Evolutionary conservation across 1,284 basidiomycete genomes (phyloP).

Genomic region (Cryptococcus sp.): DNA sequence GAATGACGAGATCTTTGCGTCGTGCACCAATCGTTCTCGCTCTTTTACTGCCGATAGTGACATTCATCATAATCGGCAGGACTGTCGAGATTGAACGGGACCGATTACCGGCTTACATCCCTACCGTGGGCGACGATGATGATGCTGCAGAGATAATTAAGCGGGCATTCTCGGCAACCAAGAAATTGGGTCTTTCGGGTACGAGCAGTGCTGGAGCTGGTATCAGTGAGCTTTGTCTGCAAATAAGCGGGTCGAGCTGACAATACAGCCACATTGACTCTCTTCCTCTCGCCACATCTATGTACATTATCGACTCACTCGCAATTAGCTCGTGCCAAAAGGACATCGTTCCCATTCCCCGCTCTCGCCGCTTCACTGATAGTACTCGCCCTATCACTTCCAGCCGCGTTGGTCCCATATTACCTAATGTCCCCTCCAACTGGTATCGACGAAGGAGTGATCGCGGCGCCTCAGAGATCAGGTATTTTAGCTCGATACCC

Average conservation of each 20-base stretch:
- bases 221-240: constrained; percentile 29
- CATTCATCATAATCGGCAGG: constrained; percentile 45
- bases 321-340: constrained; percentile 34
- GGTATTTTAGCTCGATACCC: constrained; percentile 38
- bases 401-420: constrained; percentile 48
- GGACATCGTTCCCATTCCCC: constrained; percentile 39
- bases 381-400: constrained; percentile 41
- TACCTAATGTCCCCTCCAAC: constrained; percentile 36
- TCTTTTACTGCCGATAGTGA: constrained; percentile 40
- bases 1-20: constrained; percentile 26
- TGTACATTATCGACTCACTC: constrained; percentile 45
- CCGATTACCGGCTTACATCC: constrained; percentile 30
- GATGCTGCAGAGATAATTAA: constrained; percentile 1
- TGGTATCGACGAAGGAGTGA: background rate
- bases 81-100: constrained; percentile 44
- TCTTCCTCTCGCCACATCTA: constrained; percentile 46
- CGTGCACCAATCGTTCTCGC: constrained; percentile 28
- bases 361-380: constrained; percentile 32
- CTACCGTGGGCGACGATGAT: constrained; percentile 1
- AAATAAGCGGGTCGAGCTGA: background rate
- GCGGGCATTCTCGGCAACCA: constrained; percentile 10
- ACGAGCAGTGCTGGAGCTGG: constrained; percentile 37
- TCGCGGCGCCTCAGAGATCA: constrained; percentile 1
- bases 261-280: constrained; percentile 37
- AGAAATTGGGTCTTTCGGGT: constrained; percentile 27